Conservation (phyloP, 2,329 filamentous ascomycete species). For the Epichloe uncinata region DNA sequence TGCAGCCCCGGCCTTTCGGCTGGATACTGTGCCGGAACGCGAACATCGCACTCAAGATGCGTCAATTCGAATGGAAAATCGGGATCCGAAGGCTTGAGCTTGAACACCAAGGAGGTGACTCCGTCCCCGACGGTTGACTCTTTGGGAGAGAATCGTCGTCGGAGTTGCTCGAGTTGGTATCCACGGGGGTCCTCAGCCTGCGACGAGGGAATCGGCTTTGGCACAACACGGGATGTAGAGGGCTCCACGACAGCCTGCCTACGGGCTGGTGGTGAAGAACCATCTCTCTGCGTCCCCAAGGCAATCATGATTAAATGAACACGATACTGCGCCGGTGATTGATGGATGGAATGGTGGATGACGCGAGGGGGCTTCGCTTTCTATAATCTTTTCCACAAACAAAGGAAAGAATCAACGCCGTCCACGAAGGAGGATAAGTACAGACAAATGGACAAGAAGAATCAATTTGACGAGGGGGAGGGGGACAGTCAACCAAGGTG, state of each 20-base stretch:
- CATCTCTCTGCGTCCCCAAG: slow-evolving; percentile 17
- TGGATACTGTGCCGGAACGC: slow-evolving; percentile 53
- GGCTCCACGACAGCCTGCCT: slow-evolving; percentile 34
- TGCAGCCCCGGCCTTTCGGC: slow-evolving; percentile 41
- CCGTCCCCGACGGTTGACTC: slow-evolving; percentile 31
- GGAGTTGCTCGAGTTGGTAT: slow-evolving; percentile 64
- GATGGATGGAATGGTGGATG: not conserved
- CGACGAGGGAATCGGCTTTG: slow-evolving; percentile 51
- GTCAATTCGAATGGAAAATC: slow-evolving; percentile 72
- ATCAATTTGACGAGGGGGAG: not conserved
- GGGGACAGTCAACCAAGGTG: not conserved
- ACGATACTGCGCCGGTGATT: not conserved
- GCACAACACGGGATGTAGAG: slow-evolving; percentile 36
- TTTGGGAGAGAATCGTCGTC: slow-evolving; percentile 46
- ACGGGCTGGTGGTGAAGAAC: slow-evolving; percentile 19
- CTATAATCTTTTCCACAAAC: not conserved
- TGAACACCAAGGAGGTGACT: slow-evolving; percentile 47
- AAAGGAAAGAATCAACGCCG: not conserved
- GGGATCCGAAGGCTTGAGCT: slow-evolving; percentile 60
- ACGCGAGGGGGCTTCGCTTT: not conserved
- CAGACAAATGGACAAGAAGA: not conserved
- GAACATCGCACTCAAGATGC: slow-evolving; percentile 52
- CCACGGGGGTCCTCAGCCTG: slow-evolving; percentile 57
- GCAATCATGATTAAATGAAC: slow-evolving; percentile 23
- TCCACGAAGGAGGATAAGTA: not conserved